A percentile compares a stretch with the other conserved stretches of the same genome.
These are phyloP conservation scores for Polychytrium aggregatum DNA, from an alignment of 192 early-diverging fungal genomes.

Conservation along the genomic window DNA sequence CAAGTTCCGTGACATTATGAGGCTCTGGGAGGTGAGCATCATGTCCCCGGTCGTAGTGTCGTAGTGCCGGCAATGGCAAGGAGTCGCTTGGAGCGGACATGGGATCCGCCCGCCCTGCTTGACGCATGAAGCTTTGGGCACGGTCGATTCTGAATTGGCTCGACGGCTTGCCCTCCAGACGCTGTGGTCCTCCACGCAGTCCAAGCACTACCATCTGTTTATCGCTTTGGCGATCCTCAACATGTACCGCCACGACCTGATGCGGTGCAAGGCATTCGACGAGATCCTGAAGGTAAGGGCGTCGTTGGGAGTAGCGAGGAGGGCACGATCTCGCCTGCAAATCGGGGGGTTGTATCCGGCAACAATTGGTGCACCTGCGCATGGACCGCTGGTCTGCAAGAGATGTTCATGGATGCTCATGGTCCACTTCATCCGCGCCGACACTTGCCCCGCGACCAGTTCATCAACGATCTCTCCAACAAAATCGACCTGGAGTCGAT, in stretches of 20 bases:
- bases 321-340: not conserved
- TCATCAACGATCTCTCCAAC: conserved; percentile 74
- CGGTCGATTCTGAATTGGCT: no score
- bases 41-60: no score
- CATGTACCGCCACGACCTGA: conserved; percentile 62
- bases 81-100: no score
- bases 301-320: not conserved
- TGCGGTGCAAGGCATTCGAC: conserved; percentile 68
- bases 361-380: not conserved
- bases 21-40: conserved; percentile 90
- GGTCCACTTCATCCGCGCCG: not conserved
- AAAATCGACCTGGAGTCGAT: conserved; percentile 41
- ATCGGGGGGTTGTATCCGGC: not conserved
- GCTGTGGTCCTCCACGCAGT: conserved; percentile 34
- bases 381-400: not conserved
- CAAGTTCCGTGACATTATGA: conserved; percentile 67
- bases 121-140: no score
- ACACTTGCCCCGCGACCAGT: conserved; percentile 28
- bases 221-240: conserved; percentile 90
- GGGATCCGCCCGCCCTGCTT: no score
- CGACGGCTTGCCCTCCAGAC: conserved; percentile 21
- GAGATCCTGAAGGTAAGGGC: conserved; percentile 73
- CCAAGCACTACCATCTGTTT: conserved; percentile 74
- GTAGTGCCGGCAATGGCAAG: no score
- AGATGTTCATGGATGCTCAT: not conserved